These are phyloP conservation scores for Pythium aristosporum DNA, from an alignment of 352 stramenopile species.

Conservation along the genomic window DNA sequence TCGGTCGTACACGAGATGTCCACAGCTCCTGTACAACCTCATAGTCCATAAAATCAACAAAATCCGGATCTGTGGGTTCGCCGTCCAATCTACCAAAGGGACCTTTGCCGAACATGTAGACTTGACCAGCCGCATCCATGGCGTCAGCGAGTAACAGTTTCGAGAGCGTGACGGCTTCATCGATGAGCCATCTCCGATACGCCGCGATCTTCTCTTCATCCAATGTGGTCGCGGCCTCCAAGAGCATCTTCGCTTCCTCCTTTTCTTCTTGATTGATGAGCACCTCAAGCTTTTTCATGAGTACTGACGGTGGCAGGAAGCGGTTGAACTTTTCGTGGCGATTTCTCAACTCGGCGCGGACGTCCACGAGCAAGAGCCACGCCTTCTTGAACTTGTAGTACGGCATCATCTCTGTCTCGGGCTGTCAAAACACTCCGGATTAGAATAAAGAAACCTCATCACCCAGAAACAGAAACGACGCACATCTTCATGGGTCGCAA, in stretches of 20 bases:
- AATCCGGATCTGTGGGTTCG: slow-evolving; percentile 51
- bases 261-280: slow-evolving; percentile 71
- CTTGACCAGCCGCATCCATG: slow-evolving; percentile 70
- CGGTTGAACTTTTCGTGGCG: slow-evolving; percentile 68
- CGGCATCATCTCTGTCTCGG: slow-evolving; percentile 64
- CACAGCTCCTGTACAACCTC: slow-evolving; percentile 51
- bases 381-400: slow-evolving; percentile 76
- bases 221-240: slow-evolving; percentile 52
- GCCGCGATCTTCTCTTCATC: slow-evolving; percentile 46
- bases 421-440: slow-evolving; percentile 23
- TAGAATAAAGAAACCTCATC: background rate
- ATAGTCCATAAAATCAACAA: slow-evolving; percentile 79
- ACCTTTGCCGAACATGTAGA: slow-evolving; percentile 79
- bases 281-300: slow-evolving; percentile 64
- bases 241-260: slow-evolving; percentile 51
- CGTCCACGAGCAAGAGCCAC: slow-evolving; percentile 67
- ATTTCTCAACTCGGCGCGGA: slow-evolving; percentile 55
- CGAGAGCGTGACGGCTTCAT: slow-evolving; percentile 46
- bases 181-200: slow-evolving; percentile 46
- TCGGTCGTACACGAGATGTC: slow-evolving; percentile 50
- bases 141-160: slow-evolving; percentile 48
- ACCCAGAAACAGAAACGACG: slow-evolving; percentile 5
- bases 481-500: slow-evolving; percentile 71
- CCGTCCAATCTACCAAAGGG: slow-evolving; percentile 63
- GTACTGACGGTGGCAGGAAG: slow-evolving; percentile 43